Evolutionary conservation across 2,329 filamentous ascomycete genomes (phyloP), one percentile per base, ranked within the genome.

Genomic region (Zasmidium angulare): DNA sequence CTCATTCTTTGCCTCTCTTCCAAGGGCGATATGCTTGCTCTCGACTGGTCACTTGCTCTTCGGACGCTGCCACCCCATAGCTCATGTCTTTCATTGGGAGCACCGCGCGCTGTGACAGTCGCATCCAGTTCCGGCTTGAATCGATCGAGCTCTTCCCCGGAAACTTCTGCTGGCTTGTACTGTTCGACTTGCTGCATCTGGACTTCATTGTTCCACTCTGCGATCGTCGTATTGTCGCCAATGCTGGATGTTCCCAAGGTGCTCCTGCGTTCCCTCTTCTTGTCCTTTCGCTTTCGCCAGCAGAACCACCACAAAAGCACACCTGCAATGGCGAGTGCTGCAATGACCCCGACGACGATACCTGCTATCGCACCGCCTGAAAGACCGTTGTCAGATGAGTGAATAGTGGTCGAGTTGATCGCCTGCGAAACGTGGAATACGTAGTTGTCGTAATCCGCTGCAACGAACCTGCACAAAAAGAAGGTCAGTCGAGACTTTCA

Each of bases 51-150:
- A 20, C 61, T 51, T 57, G 56, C 51, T 61, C 62, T 10, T 46
- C 52, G 22, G 46, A 61, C 12, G 29, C 54, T 56, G n/a, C 58
- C 53, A 2, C 46, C 49, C 10, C 47, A 55, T 3, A 65, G 56
- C 50, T 65, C 63, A 26, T 63, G 63, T 4, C 61, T 56, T 36
- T 61, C 53, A 19, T 52, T 61, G 19, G 49, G 46, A 1, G 49
- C 17, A 19, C 57, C 56, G 2, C 54, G 53, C 6, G 36, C 36
- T 9, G 61, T 62, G 6, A 53, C 48, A 0, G 54, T 58, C 2
- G 61, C 63, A 22, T 65, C 63, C 2, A 65, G 59, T 24, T 65
- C 63, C 20, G 56, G 61, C 40, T 65, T 65, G 56, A 61, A 52
- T 2, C 46, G 46, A 14, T 59, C 40, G n/a, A 55, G 59, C 2